phyloP scores from a whole-genome alignment of 306 rosid genomes.

The Rosa rugosa region DNA sequence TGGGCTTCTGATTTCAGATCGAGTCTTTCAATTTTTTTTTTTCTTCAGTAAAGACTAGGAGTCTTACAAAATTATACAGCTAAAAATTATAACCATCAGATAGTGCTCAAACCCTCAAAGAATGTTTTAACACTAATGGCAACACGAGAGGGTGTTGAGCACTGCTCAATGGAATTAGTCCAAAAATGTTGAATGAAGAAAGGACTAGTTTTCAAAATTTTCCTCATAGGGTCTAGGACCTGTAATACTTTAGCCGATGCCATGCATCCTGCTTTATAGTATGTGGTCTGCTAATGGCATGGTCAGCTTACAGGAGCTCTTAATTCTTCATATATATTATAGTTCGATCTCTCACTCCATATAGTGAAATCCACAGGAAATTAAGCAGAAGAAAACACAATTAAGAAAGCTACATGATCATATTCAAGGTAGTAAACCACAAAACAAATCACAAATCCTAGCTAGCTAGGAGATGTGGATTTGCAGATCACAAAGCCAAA shows the following conservation, averaged over 20 bases:
- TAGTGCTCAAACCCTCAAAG: neutral
- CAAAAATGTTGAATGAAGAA: neutral
- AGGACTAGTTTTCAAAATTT: too few species aligned
- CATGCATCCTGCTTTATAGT: neutral
- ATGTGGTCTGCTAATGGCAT: too few species aligned
- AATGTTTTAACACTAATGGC: neutral
- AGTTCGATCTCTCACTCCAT: neutral
- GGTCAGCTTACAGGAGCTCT: too few species aligned
- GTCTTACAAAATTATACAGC: too few species aligned
- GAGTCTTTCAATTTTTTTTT: too few species aligned
- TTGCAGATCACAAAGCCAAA: neutral
- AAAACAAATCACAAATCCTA: neutral
- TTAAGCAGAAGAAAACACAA: neutral
- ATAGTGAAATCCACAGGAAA: neutral
- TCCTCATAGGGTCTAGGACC: neutral
- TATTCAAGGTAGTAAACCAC: neutral
- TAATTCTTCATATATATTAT: neutral
- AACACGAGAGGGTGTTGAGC: neutral
- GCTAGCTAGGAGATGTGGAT: neutral
- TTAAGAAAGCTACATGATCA: neutral
- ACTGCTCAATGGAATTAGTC: neutral
- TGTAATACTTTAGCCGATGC: neutral
- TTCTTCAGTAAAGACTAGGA: too few species aligned
- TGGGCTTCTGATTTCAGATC: neutral
- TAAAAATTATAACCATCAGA: too few species aligned